These are phyloP conservation scores for Colletotrichum neosansevieriae DNA, from an alignment of 2,329 filamentous ascomycete genomes.

Conservation along the genomic window DNA sequence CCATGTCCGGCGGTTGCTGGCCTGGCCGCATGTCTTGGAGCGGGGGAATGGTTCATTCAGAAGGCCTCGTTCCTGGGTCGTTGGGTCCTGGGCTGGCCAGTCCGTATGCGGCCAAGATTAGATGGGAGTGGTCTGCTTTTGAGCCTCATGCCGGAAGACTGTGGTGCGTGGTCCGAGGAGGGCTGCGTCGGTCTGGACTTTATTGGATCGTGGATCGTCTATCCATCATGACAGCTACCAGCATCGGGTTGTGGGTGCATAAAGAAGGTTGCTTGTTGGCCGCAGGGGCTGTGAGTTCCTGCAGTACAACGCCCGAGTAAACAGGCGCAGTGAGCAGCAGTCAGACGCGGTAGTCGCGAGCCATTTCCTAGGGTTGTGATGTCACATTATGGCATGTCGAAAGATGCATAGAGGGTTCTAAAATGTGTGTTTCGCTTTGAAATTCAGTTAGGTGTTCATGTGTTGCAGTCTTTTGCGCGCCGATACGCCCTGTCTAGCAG, in stretches of 20 bases:
- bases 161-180: slow-evolving; percentile 7
- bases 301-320: slow-evolving; percentile 10
- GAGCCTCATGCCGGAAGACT: slow-evolving; percentile 13
- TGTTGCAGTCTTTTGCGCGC: slow-evolving; percentile 54
- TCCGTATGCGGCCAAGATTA: slow-evolving; percentile 2
- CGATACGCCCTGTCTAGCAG: slow-evolving; percentile 56
- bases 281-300: slow-evolving; percentile 28
- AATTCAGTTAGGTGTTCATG: slow-evolving; percentile 39
- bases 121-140: slow-evolving; percentile 8
- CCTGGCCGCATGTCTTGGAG: slow-evolving; percentile 32
- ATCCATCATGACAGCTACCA: neutral
- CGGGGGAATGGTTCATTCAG: slow-evolving; percentile 11
- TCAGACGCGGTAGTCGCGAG: neutral
- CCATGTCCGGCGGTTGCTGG: slow-evolving; percentile 30
- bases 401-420: neutral
- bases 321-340: neutral
- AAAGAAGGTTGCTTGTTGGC: slow-evolving; percentile 12
- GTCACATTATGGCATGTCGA: slow-evolving; percentile 22
- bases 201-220: slow-evolving; percentile 12
- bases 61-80: slow-evolving; percentile 2
- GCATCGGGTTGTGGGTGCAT: slow-evolving; percentile 15
- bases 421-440: slow-evolving; percentile 21
- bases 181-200: slow-evolving; percentile 15
- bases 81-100: neutral
- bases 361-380: neutral